A percentile compares a stretch with the other conserved stretches of the same genome.
These are phyloP conservation scores for Vigna radiata DNA, from an alignment of 306 rosid genomes.

Conservation along the genomic window DNA sequence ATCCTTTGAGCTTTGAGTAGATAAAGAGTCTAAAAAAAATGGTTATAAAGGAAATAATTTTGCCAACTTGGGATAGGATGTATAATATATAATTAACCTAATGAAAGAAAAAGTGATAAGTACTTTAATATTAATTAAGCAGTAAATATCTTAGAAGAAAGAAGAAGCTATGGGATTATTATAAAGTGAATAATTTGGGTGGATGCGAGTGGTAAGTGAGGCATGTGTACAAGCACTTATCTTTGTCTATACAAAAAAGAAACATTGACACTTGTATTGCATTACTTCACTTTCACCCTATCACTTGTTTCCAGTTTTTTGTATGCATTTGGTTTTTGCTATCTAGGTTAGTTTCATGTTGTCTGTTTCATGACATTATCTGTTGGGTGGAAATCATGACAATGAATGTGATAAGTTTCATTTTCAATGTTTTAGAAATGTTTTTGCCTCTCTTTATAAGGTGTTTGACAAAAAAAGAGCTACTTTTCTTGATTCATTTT, in stretches of 20 bases:
- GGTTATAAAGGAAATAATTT: too few relatives aligned
- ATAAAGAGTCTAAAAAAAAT: too few relatives aligned
- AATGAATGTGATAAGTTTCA: background rate
- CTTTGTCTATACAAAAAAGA: background rate
- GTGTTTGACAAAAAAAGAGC: background rate
- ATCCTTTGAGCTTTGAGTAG: too few relatives aligned
- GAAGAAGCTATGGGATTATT: background rate
- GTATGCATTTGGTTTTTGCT: background rate
- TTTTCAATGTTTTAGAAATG: background rate
- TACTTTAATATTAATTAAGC: background rate
- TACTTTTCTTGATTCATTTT: too few relatives aligned
- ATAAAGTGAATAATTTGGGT: background rate
- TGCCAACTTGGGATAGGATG: too few relatives aligned
- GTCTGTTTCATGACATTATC: too few relatives aligned
- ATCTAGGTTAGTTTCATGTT: background rate
- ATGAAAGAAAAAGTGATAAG: background rate
- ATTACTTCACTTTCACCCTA: background rate
- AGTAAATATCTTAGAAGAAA: background rate
- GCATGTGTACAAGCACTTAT: slow-evolving; percentile 19
- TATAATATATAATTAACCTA: background rate
- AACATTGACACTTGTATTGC: slow-evolving; percentile 5
- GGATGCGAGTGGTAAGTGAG: background rate
- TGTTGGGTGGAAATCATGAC: background rate
- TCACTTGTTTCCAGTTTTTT: background rate
- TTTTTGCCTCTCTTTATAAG: background rate